These are phyloP conservation scores for Aspergillus melleus DNA, from an alignment of 2,329 filamentous ascomycete species.

Conservation along the genomic window DNA sequence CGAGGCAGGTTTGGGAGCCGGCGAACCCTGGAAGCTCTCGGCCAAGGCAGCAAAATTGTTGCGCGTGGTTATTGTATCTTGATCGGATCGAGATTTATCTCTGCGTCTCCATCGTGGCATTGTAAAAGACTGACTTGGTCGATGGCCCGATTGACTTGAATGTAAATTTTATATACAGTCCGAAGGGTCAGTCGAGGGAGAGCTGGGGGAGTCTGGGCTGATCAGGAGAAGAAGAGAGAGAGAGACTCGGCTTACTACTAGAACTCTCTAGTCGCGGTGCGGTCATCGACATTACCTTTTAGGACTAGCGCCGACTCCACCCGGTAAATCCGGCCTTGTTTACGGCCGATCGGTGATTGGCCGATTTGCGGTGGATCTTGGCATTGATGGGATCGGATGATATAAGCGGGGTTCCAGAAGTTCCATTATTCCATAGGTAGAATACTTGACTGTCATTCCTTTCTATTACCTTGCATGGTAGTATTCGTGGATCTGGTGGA, in stretches of 20 bases:
- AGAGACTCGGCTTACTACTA: not conserved
- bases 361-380: not conserved
- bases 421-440: not conserved
- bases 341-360: not conserved
- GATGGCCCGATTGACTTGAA: not conserved
- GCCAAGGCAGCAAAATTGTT: slow-evolving; percentile 2
- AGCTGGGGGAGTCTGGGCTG: not conserved
- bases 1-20: not conserved
- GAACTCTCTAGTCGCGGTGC: not conserved
- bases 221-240: not conserved
- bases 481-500: not conserved
- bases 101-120: slow-evolving; percentile 27
- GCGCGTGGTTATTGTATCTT: slow-evolving; percentile 8
- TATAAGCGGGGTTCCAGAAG: not conserved
- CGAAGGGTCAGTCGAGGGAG: not conserved
- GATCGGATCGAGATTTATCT: slow-evolving; percentile 12
- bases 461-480: not conserved
- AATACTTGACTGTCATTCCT: too few species aligned
- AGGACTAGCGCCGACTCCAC: not conserved
- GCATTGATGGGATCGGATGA: not conserved
- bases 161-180: not conserved
- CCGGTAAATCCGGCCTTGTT: not conserved
- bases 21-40: slow-evolving; percentile 6
- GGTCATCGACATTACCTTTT: not conserved
- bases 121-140: not conserved